Evolutionary conservation across 306 rosid genomes (phyloP).

Genomic region (Gynostemma pentaphyllum): DNA sequence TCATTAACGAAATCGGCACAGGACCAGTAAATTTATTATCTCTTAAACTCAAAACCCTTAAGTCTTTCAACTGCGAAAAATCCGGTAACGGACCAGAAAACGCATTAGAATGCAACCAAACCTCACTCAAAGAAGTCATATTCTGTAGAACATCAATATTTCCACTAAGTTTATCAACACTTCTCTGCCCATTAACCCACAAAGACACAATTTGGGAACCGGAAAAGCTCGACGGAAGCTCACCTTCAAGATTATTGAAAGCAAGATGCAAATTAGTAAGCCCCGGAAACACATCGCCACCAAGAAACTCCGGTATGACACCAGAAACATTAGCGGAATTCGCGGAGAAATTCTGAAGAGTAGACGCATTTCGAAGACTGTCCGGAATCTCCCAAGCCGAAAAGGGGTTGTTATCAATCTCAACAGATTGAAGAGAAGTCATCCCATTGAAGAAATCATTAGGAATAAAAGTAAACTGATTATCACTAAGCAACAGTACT

Average conservation of each 20-base stretch:
- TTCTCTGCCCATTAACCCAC: conserved; percentile 75
- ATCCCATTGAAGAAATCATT: conserved; percentile 40
- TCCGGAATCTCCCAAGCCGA: conserved; percentile 56
- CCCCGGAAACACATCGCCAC: conserved; percentile 31
- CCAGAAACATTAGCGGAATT: conserved; percentile 60
- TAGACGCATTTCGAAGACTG: conserved; percentile 31
- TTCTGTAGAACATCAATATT: conserved; percentile 38
- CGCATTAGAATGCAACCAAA: conserved; percentile 68
- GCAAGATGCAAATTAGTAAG: conserved; percentile 57
- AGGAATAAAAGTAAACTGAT: conserved; percentile 43
- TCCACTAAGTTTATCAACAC: conserved; percentile 44
- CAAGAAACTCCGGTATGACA: conserved; percentile 41
- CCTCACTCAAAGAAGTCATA: conserved; percentile 55
- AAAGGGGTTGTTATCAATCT: conserved; percentile 63
- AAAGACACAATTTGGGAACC: conserved; percentile 46
- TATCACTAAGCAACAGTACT: conserved; percentile 37
- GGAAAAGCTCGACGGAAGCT: conserved; percentile 37
- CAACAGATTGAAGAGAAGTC: conserved; percentile 46
- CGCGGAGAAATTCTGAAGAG: conserved; percentile 67
- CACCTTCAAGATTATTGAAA: conserved; percentile 50
- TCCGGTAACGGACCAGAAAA: conserved; percentile 67
- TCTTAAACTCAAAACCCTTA: conserved; percentile 50
- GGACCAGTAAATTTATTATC: conserved; percentile 67
- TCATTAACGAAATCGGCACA: conserved; percentile 47
- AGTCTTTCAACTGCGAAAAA: conserved; percentile 38